Evolutionary conservation across 78 protist genomes (phyloP).

Genomic region (Emiliania huxleyi): DNA sequence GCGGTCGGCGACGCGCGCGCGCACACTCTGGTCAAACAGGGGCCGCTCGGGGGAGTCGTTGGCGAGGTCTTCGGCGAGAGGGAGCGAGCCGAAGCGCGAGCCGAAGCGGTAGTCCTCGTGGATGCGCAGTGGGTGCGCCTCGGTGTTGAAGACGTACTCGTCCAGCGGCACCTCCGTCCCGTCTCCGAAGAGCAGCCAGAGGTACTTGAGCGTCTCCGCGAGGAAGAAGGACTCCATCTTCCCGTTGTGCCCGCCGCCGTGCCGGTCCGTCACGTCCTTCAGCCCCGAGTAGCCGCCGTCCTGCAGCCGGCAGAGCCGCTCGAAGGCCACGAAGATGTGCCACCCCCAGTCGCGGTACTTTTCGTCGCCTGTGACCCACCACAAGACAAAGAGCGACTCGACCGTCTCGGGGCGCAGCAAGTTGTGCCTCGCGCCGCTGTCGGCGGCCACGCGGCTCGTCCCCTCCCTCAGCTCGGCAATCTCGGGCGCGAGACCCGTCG

Average conservation of each 20-base stretch:
- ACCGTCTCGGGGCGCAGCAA: conserved; percentile 59
- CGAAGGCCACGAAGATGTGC: conserved; percentile 72
- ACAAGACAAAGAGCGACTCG: conserved; percentile 72
- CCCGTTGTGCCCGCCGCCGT: conserved; percentile 33
- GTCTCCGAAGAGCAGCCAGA: conserved; percentile 75
- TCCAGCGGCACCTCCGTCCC: neutral
- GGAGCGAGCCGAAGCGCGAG: neutral
- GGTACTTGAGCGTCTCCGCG: conserved; percentile 90
- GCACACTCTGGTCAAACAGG: too few species aligned
- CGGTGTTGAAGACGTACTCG: conserved; percentile 37
- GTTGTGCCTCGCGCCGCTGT: neutral
- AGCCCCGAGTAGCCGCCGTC: conserved; percentile 41
- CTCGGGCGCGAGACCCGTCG: conserved; percentile 70
- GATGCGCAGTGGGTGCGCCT: conserved; percentile 38
- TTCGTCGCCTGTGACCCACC: conserved; percentile 60
- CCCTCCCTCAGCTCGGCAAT: conserved; percentile 20
- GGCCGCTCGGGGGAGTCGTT: too few species aligned
- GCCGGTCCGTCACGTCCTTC: neutral
- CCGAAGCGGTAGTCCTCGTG: neutral
- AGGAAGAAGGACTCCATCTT: conserved; percentile 89
- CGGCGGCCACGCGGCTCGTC: neutral
- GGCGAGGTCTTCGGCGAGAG: too few species aligned
- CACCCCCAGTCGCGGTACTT: conserved; percentile 81
- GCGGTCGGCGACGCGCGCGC: too few species aligned
- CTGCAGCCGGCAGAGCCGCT: neutral